Base-by-base conservation (phyloP, 2,329 filamentous ascomycete species). In the Aspergillus persii region DNA sequence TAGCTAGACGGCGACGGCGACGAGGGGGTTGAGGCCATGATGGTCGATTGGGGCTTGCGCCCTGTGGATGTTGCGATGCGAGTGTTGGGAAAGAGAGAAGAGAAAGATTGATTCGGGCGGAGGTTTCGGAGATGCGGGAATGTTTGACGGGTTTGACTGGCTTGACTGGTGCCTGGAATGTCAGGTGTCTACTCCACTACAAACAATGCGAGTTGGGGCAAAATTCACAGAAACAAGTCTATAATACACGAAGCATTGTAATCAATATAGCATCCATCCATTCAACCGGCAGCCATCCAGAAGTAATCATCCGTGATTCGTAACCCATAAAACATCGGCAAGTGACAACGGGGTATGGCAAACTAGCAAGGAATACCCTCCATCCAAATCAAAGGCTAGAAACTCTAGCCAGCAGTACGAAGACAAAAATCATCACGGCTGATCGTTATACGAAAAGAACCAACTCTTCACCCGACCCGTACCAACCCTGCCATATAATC, bases 181-280 rank as follows among this genome's bases (percentile, higher is more conserved):
- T 4, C 11, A 51, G 57, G 57, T 52, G 56, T 58, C 47, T 12
- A 50, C 27, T 50, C 44, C 18, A 23, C 18, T 23, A 2, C 18
- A 23, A 23, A 23, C 18, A 23, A 1, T 23, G 18, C 18, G 18
- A 23, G 18, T 23, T 23, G 18, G 2, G 18, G 18, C 18, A 23
- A 23, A 23, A 23, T 23, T 23, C 18, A 18, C 2, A 12, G 9
- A 18, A 39, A 44, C 33, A 56, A 56, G 47, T 56, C 67, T 47
- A 64, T 69, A 59, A 47, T 47, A 47, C 44, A 27, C 63, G 62
- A 66, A 53, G 41, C 56, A 47, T 23, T 27, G 11, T 46, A 63
- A 57, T 61, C 44, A 27, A 44, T 49, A 49, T 47, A 46, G 18
- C 33, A 55, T 47, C 41, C 53, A 27, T 47, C 31, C 48, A 55